phyloP scores from a whole-genome alignment of 73 alveolate genomes.

The Paraurostyla sp. region DNA sequence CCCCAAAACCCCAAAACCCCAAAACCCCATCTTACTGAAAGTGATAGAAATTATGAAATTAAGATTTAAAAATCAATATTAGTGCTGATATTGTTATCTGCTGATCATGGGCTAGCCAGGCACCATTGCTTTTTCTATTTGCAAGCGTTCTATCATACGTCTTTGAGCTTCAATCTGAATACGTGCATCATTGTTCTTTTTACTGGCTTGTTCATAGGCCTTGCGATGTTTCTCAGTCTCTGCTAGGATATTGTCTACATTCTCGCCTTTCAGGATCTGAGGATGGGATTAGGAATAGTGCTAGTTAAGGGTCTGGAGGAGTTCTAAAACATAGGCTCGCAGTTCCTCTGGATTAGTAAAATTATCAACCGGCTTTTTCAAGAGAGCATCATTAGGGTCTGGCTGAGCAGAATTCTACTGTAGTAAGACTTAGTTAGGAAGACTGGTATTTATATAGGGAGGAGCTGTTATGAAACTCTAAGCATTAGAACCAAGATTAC shows the following conservation, averaged over 20 bases:
- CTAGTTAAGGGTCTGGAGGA: constrained; percentile 18
- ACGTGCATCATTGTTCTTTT: constrained; percentile 17
- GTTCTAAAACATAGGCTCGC: not conserved
- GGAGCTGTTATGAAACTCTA: too few relatives aligned
- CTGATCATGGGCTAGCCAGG: constrained; percentile 43
- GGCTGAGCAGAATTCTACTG: too few relatives aligned
- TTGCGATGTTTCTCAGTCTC: constrained; percentile 46
- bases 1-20: too few relatives aligned
- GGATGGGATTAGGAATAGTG: constrained; percentile 51
- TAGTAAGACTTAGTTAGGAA: too few relatives aligned
- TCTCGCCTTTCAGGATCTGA: constrained; percentile 42
- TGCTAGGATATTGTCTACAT: constrained; percentile 1
- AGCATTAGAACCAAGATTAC: not conserved
- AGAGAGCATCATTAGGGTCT: too few relatives aligned
- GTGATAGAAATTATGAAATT: too few relatives aligned
- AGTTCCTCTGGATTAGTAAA: constrained; percentile 24
- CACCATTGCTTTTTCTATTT: constrained; percentile 23
- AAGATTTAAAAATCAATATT: too few relatives aligned
- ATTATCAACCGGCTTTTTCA: constrained; percentile 18
- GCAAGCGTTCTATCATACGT: constrained; percentile 27
- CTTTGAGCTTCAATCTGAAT: constrained; percentile 39
- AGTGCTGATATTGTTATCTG: too few relatives aligned
- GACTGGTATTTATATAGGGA: too few relatives aligned
- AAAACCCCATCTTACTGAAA: too few relatives aligned
- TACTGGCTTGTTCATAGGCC: constrained; percentile 16